A percentile compares a stretch with the other conserved stretches of the same genome.
Conservation (phyloP, 495 filamentous ascomycete genomes). For the Penicillium pancosmium region DNA sequence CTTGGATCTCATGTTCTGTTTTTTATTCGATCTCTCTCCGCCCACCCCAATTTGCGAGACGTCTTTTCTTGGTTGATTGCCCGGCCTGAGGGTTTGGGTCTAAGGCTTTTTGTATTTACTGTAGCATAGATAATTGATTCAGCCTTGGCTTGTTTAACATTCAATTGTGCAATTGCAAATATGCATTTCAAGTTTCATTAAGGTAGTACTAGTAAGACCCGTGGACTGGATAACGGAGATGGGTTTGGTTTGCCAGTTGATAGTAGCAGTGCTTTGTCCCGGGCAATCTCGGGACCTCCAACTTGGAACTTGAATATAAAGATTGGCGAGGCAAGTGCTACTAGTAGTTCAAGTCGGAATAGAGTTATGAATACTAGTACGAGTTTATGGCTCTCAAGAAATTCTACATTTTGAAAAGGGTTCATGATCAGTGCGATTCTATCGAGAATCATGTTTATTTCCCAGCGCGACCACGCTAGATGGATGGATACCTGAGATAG, state of each 20-base stretch:
- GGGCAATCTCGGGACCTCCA: too few species aligned
- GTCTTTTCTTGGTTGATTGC: constrained; percentile 20
- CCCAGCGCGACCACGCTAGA: not conserved
- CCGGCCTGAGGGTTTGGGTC: constrained; percentile 14
- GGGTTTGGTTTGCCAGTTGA: too few species aligned
- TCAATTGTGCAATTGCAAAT: not conserved
- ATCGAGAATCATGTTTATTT: not conserved
- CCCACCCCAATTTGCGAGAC: constrained; percentile 2
- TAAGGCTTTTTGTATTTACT: constrained; percentile 30
- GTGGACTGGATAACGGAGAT: too few species aligned
- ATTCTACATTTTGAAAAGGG: not conserved
- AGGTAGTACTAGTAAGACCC: too few species aligned
- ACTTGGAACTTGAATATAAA: too few species aligned
- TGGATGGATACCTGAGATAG: not conserved
- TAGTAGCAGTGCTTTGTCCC: too few species aligned
- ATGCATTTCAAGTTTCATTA: too few species aligned
- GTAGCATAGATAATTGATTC: constrained; percentile 40
- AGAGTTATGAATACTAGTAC: too few species aligned
- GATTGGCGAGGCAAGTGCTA: too few species aligned
- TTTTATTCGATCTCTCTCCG: constrained; percentile 5
- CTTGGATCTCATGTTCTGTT: constrained; percentile 16
- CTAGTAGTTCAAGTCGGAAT: too few species aligned
- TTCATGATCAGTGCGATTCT: constrained; percentile 2
- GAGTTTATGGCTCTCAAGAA: too few species aligned
- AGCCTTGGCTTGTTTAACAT: constrained; percentile 16